Conservation (phyloP, 1,284 basidiomycete species). For the Ustilago sp. region DNA sequence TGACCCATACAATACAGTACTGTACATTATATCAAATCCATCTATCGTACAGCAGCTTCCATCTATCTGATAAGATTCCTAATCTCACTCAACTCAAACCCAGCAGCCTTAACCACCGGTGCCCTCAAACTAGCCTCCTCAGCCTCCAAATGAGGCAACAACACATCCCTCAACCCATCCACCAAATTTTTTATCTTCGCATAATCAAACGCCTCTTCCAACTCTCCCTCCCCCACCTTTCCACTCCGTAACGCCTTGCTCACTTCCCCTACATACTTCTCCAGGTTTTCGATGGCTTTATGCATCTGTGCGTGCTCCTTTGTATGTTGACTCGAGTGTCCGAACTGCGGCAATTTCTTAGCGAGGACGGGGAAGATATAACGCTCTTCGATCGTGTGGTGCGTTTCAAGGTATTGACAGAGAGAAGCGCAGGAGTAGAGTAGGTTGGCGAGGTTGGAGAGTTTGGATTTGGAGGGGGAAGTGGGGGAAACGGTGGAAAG, state of each 20-base stretch:
- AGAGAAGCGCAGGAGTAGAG: constrained; percentile 31
- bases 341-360: constrained; percentile 58
- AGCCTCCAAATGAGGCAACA: constrained; percentile 55
- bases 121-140: constrained; percentile 55
- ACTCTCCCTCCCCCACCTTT: constrained; percentile 20
- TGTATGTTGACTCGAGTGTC: constrained; percentile 36
- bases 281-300: constrained; percentile 26
- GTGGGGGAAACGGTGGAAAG: constrained; percentile 21
- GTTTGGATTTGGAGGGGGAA: constrained; percentile 17
- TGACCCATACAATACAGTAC: background rate
- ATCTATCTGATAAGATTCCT: constrained; percentile 31
- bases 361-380: constrained; percentile 63
- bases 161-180: constrained; percentile 23
- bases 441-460: constrained; percentile 22
- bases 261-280: constrained; percentile 24
- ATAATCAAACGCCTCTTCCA: constrained; percentile 42
- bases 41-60: background rate
- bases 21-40: background rate
- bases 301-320: constrained; percentile 56
- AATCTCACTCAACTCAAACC: constrained; percentile 45
- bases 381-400: constrained; percentile 63
- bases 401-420: constrained; percentile 50
- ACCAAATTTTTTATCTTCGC: constrained; percentile 28
- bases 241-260: constrained; percentile 16
- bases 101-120: constrained; percentile 42